Evolutionary conservation across 768 basidiomycete species (phyloP).

Genomic region (Suillus occidentalis): DNA sequence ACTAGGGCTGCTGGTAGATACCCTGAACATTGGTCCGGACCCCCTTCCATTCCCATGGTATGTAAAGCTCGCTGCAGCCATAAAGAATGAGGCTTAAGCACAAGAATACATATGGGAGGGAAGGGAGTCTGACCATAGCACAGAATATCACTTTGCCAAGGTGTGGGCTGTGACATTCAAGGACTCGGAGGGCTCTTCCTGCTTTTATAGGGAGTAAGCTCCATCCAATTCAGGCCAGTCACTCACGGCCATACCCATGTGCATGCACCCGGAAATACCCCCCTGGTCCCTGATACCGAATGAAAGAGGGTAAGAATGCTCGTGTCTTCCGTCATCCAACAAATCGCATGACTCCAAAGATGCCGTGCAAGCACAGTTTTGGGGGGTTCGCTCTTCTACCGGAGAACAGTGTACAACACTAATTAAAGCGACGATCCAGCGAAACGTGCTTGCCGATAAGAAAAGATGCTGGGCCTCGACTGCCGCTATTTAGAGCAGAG

Average conservation of each 20-base stretch:
- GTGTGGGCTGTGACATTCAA: neutral
- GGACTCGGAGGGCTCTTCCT: neutral
- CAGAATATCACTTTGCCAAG: constrained; percentile 13
- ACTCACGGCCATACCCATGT: neutral
- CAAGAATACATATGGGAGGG: constrained; percentile 27
- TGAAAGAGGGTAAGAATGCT: constrained; percentile 2
- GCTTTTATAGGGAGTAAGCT: neutral
- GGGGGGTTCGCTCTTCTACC: neutral
- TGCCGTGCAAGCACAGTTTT: neutral
- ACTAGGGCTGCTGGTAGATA: constrained; percentile 7
- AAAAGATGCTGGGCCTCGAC: neutral
- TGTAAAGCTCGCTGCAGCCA: constrained; percentile 32
- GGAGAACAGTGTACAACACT: neutral
- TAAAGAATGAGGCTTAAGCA: constrained; percentile 31
- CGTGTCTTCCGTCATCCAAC: neutral
- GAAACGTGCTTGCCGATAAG: neutral
- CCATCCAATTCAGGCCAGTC: neutral
- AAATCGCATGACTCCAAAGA: neutral
- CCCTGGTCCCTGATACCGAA: neutral
- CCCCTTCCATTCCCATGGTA: constrained; percentile 54
- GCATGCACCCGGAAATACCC: neutral
- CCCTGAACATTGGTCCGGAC: constrained; percentile 29
- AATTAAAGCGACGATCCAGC: neutral
- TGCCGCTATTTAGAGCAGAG: neutral
- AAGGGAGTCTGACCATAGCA: constrained; percentile 29